These are phyloP conservation scores for Nakaseomyces delphensis DNA, from an alignment of 1,139 yeast genomes.

Conservation along the genomic window DNA sequence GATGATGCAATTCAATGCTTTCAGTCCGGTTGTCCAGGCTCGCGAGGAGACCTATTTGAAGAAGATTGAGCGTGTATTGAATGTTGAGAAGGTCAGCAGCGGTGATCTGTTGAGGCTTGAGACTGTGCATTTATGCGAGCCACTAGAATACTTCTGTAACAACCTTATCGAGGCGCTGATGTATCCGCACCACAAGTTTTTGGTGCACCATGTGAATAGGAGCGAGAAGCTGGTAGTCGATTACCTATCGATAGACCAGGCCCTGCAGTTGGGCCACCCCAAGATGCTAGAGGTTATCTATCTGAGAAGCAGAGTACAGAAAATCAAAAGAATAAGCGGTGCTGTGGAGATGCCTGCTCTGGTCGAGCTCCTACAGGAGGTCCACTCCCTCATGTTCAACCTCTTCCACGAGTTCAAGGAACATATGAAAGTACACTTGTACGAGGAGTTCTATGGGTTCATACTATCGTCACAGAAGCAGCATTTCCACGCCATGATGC, in stretches of 20 bases:
- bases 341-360: not conserved
- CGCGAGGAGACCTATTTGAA: conserved; percentile 6
- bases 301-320: conserved; percentile 14
- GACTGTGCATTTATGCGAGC: conserved; percentile 3
- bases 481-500: conserved; percentile 3
- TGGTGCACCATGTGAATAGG: conserved; percentile 1
- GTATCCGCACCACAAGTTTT: conserved; percentile 6
- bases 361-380: conserved; percentile 1
- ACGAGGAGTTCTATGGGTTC: conserved; percentile 5
- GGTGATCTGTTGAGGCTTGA: conserved; percentile 1
- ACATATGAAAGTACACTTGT: conserved; percentile 4
- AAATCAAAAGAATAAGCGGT: conserved; percentile 5
- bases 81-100: conserved; percentile 2
- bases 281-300: conserved; percentile 21
- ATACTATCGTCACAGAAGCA: not conserved
- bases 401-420: conserved; percentile 4
- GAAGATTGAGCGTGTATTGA: conserved; percentile 6
- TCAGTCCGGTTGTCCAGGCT: conserved; percentile 5
- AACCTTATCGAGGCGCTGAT: conserved; percentile 8
- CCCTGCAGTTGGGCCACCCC: conserved; percentile 19
- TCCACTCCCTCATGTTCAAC: conserved; percentile 1
- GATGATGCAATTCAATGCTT: conserved; percentile 6
- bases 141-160: not conserved
- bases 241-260: not conserved
- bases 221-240: not conserved